Evolutionary conservation across 306 rosid genomes (phyloP), one percentile per base, ranked within the genome.

Genomic region (Sicyos edulis): DNA sequence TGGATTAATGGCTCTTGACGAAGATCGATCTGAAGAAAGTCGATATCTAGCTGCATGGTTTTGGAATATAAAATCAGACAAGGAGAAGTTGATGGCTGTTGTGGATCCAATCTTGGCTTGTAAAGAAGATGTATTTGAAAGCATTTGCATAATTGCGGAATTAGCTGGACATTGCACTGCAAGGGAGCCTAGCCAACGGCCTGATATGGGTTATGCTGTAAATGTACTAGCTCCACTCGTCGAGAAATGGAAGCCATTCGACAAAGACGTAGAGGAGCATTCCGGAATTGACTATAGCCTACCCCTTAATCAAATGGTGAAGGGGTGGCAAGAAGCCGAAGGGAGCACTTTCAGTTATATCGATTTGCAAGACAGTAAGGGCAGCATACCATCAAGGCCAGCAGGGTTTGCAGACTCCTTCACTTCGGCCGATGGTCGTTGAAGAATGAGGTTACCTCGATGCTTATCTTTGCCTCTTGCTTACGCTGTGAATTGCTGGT

Each of bases 91-190:
- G 64, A 81, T 78, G 91, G 86, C 88, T 57, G 99, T 95, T 17
- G 82, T 95, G 34, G 99, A 95, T 54, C 86, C 83, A 14, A 62
- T 71, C 52, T 89, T 95, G 40, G 96, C 86, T 44, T 61, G 52
- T 40, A 86, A 87, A 37, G 98, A 88, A 82, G 98, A 93, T 78
- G 87, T 82, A 10, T 84, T 81, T 7, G 97, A 89, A 62, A 91
- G 86, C 84, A 77, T 95, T 8, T 54, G 80, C 26, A 72, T 59
- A 19, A 81, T 95, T 53, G 89, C 95, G 0, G 97, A 95, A 74
- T 85, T 95, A 74, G 99, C 97, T 3, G 99, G 97, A 37, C 99
- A 95, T 78, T 95, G 99, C 92, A 86, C 96, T 52, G 92, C 97
- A 19, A 88, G 99, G 75, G 99, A 95, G 76, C 96, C 99, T 7